These are phyloP conservation scores for Pseudocercospora vitis DNA, from an alignment of 2,329 filamentous ascomycete species.

Conservation along the genomic window DNA sequence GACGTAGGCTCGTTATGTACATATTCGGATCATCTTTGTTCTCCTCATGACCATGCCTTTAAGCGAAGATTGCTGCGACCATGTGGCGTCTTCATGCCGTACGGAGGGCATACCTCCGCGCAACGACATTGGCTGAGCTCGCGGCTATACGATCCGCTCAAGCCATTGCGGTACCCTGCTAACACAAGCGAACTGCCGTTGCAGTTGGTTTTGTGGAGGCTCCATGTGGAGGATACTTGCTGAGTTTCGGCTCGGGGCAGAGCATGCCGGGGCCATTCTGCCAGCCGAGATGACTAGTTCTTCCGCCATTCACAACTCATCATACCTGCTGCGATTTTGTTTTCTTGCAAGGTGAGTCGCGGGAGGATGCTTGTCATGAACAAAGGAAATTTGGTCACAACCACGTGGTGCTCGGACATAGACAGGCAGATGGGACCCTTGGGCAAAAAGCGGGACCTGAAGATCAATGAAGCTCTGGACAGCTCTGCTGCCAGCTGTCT, in stretches of 20 bases:
- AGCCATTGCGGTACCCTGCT: neutral
- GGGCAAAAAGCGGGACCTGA: neutral
- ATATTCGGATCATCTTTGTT: neutral
- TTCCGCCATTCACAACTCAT: neutral
- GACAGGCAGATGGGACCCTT: neutral
- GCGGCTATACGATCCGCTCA: neutral
- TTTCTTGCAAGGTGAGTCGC: neutral
- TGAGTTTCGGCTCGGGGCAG: conserved; percentile 7
- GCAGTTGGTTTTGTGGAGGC: neutral
- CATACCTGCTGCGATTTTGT: neutral
- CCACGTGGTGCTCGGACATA: neutral
- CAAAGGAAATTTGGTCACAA: neutral
- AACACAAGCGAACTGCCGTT: conserved; percentile 9
- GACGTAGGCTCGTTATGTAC: neutral
- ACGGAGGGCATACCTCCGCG: conserved; percentile 18
- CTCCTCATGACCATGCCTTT: neutral
- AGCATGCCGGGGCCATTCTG: neutral
- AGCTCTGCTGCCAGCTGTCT: neutral
- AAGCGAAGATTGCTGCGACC: neutral
- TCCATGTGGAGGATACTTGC: neutral
- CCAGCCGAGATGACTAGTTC: neutral
- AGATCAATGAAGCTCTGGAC: neutral
- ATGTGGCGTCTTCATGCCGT: conserved; percentile 9
- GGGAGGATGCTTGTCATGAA: neutral
- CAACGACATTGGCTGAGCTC: neutral